Base-by-base conservation (phyloP, 441 rosid species). In the Eruca vesicaria region DNA sequence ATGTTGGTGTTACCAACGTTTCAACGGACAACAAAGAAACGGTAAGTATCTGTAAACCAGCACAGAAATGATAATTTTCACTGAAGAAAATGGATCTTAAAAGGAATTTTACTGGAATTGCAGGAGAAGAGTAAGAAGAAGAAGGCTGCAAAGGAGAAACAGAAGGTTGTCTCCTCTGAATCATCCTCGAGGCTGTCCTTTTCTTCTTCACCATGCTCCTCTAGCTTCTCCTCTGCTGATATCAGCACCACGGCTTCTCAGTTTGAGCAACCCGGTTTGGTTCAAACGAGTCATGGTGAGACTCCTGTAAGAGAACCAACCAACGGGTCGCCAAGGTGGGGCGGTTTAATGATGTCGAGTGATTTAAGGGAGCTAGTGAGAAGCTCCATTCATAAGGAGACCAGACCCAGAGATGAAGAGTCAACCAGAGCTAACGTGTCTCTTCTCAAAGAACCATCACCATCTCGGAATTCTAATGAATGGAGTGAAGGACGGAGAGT, bases 181-280 rank as follows among this genome's bases (percentile, higher is more conserved):
- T 86, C 93, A 15, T 84, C 98, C 45, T 77, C 88, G 65, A 86
- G 88, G 79, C 85, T 92, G 1, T 83, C 96, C 0, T 83, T 84
- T 80, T 89, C 98, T 21, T 88, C 97, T 68, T 89, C 99, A 63
- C 81, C 93, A 63, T 81, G 93, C 76, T 90, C 98, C 9, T 91
- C 97, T 1, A 90, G 87, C 79, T 81, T 87, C 71, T 87, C 92
- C 33, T 90, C 94, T 32, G 75, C 82, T 2, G 95, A 91, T 61
- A 82, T 82, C 78, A 84, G 80, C 50, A 85, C 79, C 43, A 83
- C 79, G 70, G 61, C 90, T 45, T 77, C 85, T 63, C 94, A 82
- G 71, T 71, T 61, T 23, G 90, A 91, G 57, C 77, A 84, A 61
- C 64, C 84, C 10, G 78, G 82, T 10, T 61, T 67, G 55, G 78